Evolutionary conservation across 139 green algal genomes (phyloP), one percentile per base, ranked within the genome.

Genomic region (Astrephomene gubernaculifera): DNA sequence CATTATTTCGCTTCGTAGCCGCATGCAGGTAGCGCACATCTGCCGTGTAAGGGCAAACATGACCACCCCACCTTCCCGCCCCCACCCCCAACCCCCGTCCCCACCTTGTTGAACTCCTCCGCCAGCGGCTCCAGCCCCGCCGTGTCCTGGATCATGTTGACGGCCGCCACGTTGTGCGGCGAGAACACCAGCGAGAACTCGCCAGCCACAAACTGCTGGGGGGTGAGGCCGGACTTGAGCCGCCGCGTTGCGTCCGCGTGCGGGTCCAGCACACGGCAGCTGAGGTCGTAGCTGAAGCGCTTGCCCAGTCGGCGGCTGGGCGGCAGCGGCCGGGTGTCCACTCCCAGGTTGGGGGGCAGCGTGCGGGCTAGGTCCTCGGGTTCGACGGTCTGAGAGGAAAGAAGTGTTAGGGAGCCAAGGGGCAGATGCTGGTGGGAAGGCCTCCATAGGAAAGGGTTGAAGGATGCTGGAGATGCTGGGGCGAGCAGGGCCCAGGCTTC

Each of bases 121-220:
- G 60, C 67, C 53, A 88, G 81, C n/a, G 72, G 67, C 35, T 67
- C 63, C 65, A 90, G 87, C n/a, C 17, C 36, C 0, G 33, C 14
- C 22, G 70, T 80, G 75, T 90, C 81, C 35, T 41, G 21, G 5
- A 87, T 72, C 79, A 90, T 86, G 57, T 87, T 74, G 31, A 85
- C 73, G 19, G 57, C 74, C 25, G 64, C 87, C 36, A 90, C 33
- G 44, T 68, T 83, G 44, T 72, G 5, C 1, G 72, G 74, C 1
- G 14, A 17, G 68, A 88, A 90, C 41, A 90, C 75, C 52, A 68
- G 14, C 0, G 75, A 17, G 60, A 90, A 90, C 81, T 90, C 87
- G 31, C 64, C 31, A 8, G 82, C 71, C 44, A 90, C 87, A 65
- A 90, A 29, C 61, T 87, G 72, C 81, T 90, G 86, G 25, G 57